These are phyloP conservation scores for Detonula confervacea DNA, from an alignment of 352 stramenopile species.

Conservation along the genomic window DNA sequence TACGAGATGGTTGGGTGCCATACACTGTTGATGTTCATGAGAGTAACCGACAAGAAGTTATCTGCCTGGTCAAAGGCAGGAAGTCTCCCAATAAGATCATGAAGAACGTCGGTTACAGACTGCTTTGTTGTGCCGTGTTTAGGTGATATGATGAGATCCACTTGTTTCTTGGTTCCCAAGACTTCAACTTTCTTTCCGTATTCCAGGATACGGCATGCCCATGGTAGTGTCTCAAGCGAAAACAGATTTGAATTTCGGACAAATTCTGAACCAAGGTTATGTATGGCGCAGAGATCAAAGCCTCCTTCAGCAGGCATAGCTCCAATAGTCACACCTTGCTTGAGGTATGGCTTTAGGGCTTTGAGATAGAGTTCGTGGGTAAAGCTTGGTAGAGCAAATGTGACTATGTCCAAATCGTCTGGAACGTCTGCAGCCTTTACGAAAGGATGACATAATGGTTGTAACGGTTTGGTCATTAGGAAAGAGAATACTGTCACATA, in stretches of 20 bases:
- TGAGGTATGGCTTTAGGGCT: constrained; percentile 56
- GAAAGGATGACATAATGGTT: constrained; percentile 1
- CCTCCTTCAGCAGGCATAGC: constrained; percentile 68
- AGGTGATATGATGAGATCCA: constrained; percentile 57
- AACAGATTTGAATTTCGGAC: constrained; percentile 54
- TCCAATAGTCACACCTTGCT: constrained; percentile 50
- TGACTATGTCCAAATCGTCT: constrained; percentile 43
- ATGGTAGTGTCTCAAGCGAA: constrained; percentile 68
- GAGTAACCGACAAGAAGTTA: constrained; percentile 65
- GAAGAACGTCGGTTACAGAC: constrained; percentile 37
- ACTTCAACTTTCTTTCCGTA: constrained; percentile 67
- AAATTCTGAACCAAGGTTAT: constrained; percentile 58
- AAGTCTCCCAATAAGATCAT: constrained; percentile 42
- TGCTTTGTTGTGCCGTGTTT: constrained; percentile 27
- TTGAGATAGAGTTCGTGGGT: constrained; percentile 61
- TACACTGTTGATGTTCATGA: constrained; percentile 75
- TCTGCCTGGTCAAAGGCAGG: constrained; percentile 47
- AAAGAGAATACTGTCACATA: background rate
- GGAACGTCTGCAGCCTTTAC: constrained; percentile 28
- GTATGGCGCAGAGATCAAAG: constrained; percentile 59
- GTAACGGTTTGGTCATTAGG: background rate
- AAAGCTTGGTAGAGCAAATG: constrained; percentile 60
- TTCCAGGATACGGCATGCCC: constrained; percentile 64
- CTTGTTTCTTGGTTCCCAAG: constrained; percentile 70
- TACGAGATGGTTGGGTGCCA: constrained; percentile 72